A percentile compares a stretch with the other conserved stretches of the same genome.
Conservation (phyloP, 2,329 filamentous ascomycete species). For the Diaporthe caulivora region DNA sequence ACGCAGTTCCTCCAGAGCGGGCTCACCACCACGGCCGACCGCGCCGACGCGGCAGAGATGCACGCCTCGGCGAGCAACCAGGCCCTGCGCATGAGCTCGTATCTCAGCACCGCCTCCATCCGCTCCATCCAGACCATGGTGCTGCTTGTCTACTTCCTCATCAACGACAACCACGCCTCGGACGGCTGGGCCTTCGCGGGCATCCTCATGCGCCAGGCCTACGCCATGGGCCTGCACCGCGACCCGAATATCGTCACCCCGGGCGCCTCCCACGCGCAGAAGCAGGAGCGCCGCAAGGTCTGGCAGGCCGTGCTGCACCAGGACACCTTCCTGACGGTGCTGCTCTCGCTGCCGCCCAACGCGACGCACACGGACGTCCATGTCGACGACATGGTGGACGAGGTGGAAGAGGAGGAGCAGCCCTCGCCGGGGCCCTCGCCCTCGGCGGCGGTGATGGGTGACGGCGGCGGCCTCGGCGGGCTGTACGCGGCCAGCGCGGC, state of each 20-base stretch:
- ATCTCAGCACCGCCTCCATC: conserved; percentile 80
- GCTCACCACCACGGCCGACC: conserved; percentile 59
- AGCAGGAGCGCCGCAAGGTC: conserved; percentile 82
- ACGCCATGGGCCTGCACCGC: conserved; percentile 84
- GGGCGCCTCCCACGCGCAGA: conserved; percentile 76
- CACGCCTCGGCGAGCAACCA: conserved; percentile 86
- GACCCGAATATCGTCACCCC: conserved; percentile 81
- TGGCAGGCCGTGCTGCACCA: conserved; percentile 87
- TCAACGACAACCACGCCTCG: conserved; percentile 87
- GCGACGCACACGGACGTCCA: conserved; percentile 84
- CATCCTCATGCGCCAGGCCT: conserved; percentile 81
- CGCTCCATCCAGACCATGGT: conserved; percentile 85
- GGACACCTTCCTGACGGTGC: conserved; percentile 84
- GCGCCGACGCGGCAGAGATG: conserved; percentile 80
- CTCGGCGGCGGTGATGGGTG: too few relatives aligned
- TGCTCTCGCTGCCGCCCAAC: conserved; percentile 81
- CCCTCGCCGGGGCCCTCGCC: too few relatives aligned
- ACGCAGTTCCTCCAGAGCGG: conserved; percentile 79
- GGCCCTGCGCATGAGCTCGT: conserved; percentile 79
- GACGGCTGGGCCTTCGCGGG: conserved; percentile 88
- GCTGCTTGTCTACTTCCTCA: conserved; percentile 84
- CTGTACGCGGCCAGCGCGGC: too few relatives aligned
- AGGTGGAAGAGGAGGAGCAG: conserved; percentile 46
- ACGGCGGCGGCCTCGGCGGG: too few relatives aligned
- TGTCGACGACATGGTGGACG: conserved; percentile 79